Evolutionary conservation across 1,284 basidiomycete genomes (phyloP), one percentile per base, ranked within the genome.

Genomic region (Ustilago lituana): DNA sequence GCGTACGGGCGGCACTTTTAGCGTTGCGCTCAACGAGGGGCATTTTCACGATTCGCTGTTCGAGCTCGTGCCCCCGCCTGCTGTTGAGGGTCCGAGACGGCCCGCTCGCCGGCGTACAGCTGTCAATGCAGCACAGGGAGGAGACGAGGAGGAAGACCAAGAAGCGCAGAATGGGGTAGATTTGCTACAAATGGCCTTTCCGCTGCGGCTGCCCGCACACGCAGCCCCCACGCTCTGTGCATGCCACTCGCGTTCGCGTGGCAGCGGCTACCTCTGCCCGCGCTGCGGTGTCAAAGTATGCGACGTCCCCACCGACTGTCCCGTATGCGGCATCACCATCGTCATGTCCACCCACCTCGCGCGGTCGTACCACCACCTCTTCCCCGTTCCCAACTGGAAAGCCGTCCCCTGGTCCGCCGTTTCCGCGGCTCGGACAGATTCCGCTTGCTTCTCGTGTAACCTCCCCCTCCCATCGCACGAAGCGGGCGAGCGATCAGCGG

Each of bases 121-220:
- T 3, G 22, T 15, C 19, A 45, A 41, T 14, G 35, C 35, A n/a
- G 10, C 32, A 4, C 19, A 29, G 10, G 37, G 45, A 15, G 46
- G 29, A 9, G 40, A 47, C 2, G 65, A 22, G 15, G 61, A 51
- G 12, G 54, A 50, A 2, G 64, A 68, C 6, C 57, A 52, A 0
- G 57, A 40, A 20, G 53, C 47, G 26, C 57, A 46, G 27, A 57
- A 70, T 19, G 69, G 76, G 7, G 72, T 79, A 1, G 79, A 98
- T 83, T 85, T 99, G 35, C 94, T 99, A 89, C 90, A 96, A 86
- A 98, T 99, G 94, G 95, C 95, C 4, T 99, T 99, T 83, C 96
- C 80, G 3, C 53, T 74, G 0, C 64, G 77, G 3, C 57, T 80
- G 6, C 76, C 80, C 10, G 68, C 71, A 2, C 68, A 73, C 27